phyloP scores from a whole-genome alignment of 495 filamentous ascomycete species.

The Penicillium subrubescens region DNA sequence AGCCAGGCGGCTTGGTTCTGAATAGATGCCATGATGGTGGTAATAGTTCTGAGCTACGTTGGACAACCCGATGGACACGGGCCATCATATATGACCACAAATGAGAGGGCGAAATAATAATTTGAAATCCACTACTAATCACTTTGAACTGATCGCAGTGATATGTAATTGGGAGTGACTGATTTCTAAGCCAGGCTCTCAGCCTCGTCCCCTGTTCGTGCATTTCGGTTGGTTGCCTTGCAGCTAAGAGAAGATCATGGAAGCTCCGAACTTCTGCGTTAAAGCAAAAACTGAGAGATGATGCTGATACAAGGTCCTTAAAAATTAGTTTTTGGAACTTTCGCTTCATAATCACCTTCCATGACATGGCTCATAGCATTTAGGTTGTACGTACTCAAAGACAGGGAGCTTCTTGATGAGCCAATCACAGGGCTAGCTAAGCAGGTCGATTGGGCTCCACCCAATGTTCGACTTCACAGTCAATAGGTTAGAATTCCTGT shows the following conservation, averaged over 20 bases:
- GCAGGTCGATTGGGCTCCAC: background rate
- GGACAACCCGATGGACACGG: background rate
- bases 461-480: background rate
- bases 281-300: too few relatives aligned
- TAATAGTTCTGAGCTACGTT: background rate
- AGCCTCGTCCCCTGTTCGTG: background rate
- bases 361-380: too few relatives aligned
- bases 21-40: background rate
- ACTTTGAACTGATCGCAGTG: background rate
- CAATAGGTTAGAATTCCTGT: background rate
- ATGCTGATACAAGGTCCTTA: too few relatives aligned
- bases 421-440: background rate
- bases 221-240: background rate
- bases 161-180: background rate
- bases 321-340: too few relatives aligned
- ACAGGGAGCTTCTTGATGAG: background rate
- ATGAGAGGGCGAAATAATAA: background rate
- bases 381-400: too few relatives aligned
- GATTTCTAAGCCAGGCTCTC: background rate
- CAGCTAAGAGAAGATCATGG: background rate
- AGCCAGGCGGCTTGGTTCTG: background rate
- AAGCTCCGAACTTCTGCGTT: background rate
- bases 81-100: background rate
- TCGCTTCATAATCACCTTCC: too few relatives aligned
- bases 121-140: background rate